Evolutionary conservation across 345 rosid species (phyloP).

Genomic region (Brassica rapa): DNA sequence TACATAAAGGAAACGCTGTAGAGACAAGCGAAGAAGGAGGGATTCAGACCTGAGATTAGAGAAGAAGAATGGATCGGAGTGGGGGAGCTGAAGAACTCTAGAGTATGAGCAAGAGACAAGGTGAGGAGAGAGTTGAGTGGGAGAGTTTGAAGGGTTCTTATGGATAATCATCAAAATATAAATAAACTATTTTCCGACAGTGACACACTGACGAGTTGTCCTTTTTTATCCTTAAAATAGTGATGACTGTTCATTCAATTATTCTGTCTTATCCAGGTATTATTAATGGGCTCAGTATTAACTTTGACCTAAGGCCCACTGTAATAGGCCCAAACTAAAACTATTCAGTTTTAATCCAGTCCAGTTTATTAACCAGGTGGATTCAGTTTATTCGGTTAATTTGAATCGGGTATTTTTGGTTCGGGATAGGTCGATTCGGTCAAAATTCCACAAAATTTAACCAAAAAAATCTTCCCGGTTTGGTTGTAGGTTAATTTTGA

Average conservation of each 20-base stretch:
- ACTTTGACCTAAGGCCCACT: conserved; percentile 3
- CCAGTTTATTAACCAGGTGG: too few species aligned
- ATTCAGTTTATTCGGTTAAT: too few species aligned
- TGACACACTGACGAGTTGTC: conserved; percentile 19
- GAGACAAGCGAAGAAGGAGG: background rate
- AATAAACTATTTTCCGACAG: conserved; percentile 20
- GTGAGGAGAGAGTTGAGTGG: conserved; percentile 25
- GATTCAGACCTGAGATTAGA: conserved; percentile 32
- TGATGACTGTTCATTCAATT: conserved; percentile 33
- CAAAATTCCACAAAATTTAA: too few species aligned
- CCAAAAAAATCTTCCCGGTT: too few species aligned
- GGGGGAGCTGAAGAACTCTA: conserved; percentile 22
- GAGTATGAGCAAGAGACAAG: conserved; percentile 28
- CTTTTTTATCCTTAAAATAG: background rate
- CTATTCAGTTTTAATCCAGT: too few species aligned
- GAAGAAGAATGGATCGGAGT: conserved; percentile 19
- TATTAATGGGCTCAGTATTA: too few species aligned
- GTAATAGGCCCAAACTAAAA: background rate
- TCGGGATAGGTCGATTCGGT: too few species aligned
- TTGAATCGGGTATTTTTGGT: too few species aligned
- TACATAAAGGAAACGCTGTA: background rate
- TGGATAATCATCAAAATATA: conserved; percentile 33
- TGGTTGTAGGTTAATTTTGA: too few species aligned
- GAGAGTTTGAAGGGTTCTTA: conserved; percentile 29
- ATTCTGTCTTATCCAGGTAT: background rate